Base-by-base conservation (phyloP, 495 filamentous ascomycete genomes). In the Bathelium albidoporum region DNA sequence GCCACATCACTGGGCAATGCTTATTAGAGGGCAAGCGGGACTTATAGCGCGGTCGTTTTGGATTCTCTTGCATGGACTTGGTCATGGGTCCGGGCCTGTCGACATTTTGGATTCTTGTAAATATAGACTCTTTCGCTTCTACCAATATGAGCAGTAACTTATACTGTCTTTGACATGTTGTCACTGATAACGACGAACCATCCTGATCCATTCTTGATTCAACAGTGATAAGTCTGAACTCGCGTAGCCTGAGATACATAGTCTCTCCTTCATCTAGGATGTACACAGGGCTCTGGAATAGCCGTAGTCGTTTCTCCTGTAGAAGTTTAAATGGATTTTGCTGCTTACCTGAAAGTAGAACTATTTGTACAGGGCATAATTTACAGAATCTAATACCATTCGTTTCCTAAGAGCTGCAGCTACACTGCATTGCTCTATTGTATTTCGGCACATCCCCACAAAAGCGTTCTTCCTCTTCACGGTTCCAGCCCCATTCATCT, bases 391-490 rank as follows among this genome's bases (percentile, higher is more conserved):
- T 12, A 11, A 36, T 12, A 7, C 31, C 14, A 32, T 26, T 29
- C n/a, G n/a, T 16, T 22, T 26, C 26, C 58, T 64, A 74, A n/a
- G 76, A 79, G 60, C 82, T 85, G 73, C 94, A 98, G 71, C 88
- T 92, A 75, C 94, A 98, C 80, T 96, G 93, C 83, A 95, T 84
- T 45, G 85, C 88, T 69, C 89, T 80, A 73, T 82, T 83, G 45
- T 76, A 75, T 74, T 78, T 85, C 11, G 94, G 94, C 60, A 96
- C 90, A 78, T 96, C 91, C 10, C 90, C 86, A 64, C 87, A 92
- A 77, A 89, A 96, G 68, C 95, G 80, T 69, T 85, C 81, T 66
- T 95, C 90, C 72, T 94, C 89, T 31, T 83, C 83, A 67, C 72
- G 75, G 65, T 91, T 77, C 53, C 84, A 81, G 12, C 74, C 79